Evolutionary conservation across 768 basidiomycete species (phyloP).

Genomic region (Boletus patriciae): DNA sequence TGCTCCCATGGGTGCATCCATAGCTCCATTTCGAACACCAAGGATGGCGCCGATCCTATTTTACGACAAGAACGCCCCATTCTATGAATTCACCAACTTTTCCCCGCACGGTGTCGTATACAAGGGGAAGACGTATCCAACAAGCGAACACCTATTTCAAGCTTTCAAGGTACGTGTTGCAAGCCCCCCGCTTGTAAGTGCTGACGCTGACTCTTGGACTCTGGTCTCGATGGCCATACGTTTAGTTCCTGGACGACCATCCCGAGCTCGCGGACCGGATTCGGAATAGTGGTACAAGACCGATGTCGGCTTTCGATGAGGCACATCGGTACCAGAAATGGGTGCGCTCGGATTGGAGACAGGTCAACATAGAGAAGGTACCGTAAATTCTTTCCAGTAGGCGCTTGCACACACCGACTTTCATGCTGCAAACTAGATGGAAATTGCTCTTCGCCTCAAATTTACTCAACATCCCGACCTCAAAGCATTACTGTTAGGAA

Average conservation of each 20-base stretch:
- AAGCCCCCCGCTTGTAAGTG: background rate
- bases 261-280: slow-evolving; percentile 70
- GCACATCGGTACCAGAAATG: slow-evolving; percentile 63
- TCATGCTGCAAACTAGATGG: slow-evolving; percentile 52
- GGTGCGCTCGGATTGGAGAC: slow-evolving; percentile 65
- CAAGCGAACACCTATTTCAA: slow-evolving; percentile 77
- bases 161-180: slow-evolving; percentile 56
- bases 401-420: background rate
- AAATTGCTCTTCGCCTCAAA: slow-evolving; percentile 61
- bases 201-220: background rate
- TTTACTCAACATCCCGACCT: slow-evolving; percentile 69
- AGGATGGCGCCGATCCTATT: slow-evolving; percentile 50
- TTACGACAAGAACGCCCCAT: slow-evolving; percentile 61
- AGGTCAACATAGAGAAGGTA: slow-evolving; percentile 67
- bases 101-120: slow-evolving; percentile 64
- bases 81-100: slow-evolving; percentile 76
- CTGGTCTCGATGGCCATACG: background rate
- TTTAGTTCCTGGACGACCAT: slow-evolving; percentile 57
- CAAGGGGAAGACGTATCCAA: slow-evolving; percentile 65
- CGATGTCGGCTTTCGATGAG: slow-evolving; percentile 65
- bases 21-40: slow-evolving; percentile 27
- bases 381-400: background rate
- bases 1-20: slow-evolving; percentile 28
- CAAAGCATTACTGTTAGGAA: slow-evolving; percentile 56
- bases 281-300: slow-evolving; percentile 59